Percentiles rank a stretch among this genome's conserved stretches.
These are phyloP conservation scores for Rosa lucieae DNA, from an alignment of 306 rosid genomes.

Conservation along the genomic window DNA sequence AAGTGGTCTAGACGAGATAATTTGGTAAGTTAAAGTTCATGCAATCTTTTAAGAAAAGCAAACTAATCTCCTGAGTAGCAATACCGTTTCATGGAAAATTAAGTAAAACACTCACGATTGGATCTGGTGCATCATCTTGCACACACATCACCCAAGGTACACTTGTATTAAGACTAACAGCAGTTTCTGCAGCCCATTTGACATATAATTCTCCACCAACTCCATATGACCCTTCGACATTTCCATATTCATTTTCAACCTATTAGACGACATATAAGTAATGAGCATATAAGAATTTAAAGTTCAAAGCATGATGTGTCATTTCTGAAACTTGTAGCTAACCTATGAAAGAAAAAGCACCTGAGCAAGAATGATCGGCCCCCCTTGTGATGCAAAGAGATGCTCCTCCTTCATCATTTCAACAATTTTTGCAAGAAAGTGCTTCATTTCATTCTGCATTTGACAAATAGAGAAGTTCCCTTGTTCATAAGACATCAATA, in stretches of 20 bases:
- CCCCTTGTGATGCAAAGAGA: conserved; percentile 32
- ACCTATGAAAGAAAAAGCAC: background rate
- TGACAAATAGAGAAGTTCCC: background rate
- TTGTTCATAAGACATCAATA: background rate
- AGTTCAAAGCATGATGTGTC: background rate
- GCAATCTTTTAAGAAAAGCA: background rate
- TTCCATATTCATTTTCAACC: conserved; percentile 33
- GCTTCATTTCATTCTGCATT: conserved; percentile 19
- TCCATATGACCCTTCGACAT: conserved; percentile 16
- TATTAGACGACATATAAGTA: background rate
- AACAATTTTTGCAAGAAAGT: conserved; percentile 22
- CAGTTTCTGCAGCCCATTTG: conserved; percentile 34
- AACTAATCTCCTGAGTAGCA: background rate
- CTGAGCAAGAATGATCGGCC: conserved; percentile 35
- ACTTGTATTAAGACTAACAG: conserved; percentile 18
- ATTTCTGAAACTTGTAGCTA: background rate
- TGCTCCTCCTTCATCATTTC: conserved; percentile 28
- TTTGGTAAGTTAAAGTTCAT: background rate
- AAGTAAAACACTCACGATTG: conserved; percentile 23
- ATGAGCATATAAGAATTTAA: background rate
- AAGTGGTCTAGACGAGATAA: background rate
- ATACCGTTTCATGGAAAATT: background rate
- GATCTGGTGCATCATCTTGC: conserved; percentile 32
- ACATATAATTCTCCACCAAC: conserved; percentile 29
- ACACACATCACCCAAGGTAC: conserved; percentile 38